These are phyloP conservation scores for Diaporthe destruens DNA, from an alignment of 2,329 filamentous ascomycete species.

Conservation along the genomic window DNA sequence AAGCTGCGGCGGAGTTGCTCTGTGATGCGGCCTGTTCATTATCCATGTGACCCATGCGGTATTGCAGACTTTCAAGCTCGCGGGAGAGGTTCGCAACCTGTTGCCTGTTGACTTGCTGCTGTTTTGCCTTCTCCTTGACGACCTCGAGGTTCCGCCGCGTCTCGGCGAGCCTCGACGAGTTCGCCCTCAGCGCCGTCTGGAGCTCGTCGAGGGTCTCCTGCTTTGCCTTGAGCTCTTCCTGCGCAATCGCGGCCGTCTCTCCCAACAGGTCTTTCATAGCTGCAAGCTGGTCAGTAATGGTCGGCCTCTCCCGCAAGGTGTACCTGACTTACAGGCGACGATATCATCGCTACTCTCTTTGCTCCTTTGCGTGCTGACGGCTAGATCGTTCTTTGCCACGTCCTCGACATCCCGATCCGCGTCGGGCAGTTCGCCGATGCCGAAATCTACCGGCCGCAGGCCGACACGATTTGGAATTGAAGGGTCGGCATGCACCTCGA, in stretches of 20 bases:
- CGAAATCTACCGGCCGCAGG: conserved; percentile 92
- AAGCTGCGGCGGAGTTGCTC: conserved; percentile 61
- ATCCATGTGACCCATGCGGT: conserved; percentile 62
- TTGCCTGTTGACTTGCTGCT: conserved; percentile 74
- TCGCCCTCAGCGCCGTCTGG: conserved; percentile 83
- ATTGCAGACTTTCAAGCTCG: conserved; percentile 78
- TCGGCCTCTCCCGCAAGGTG: not conserved
- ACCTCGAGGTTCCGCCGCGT: conserved; percentile 80
- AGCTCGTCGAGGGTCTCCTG: conserved; percentile 86
- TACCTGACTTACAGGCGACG: conserved; percentile 74
- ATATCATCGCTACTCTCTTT: conserved; percentile 84
- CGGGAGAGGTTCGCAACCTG: conserved; percentile 83
- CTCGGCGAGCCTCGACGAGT: conserved; percentile 82
- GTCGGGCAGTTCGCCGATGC: conserved; percentile 78
- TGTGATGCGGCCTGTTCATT: conserved; percentile 58
- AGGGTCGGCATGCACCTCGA: conserved; percentile 96
- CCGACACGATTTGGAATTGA: conserved; percentile 91
- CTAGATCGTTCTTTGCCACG: conserved; percentile 58
- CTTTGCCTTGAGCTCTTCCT: conserved; percentile 83
- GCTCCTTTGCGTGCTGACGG: conserved; percentile 66
- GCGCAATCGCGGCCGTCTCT: conserved; percentile 83
- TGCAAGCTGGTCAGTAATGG: conserved; percentile 56
- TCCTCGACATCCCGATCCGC: conserved; percentile 72
- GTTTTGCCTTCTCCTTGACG: conserved; percentile 74
- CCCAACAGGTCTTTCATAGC: conserved; percentile 87